These are phyloP conservation scores for Erysimum cheiranthoides DNA, from an alignment of 345 rosid species.

Conservation along the genomic window DNA sequence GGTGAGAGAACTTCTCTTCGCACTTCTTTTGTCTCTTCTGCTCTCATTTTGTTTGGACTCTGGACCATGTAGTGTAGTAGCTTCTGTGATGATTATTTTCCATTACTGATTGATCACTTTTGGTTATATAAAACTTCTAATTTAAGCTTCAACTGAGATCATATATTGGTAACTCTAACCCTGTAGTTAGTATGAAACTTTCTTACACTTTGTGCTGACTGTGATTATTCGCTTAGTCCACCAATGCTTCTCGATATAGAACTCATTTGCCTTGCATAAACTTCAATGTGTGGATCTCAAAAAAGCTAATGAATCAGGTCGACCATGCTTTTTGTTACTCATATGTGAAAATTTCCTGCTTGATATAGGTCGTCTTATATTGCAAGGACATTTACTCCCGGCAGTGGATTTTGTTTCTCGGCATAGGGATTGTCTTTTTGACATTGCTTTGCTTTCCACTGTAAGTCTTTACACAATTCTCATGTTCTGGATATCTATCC, in stretches of 20 bases:
- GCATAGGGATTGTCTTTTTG: conserved; percentile 74
- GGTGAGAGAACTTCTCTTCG: conserved; percentile 53
- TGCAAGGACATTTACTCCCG: conserved; percentile 79
- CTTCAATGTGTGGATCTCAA: neutral
- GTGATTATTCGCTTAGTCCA: neutral
- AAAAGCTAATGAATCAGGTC: neutral
- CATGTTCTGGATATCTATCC: neutral
- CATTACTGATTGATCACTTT: neutral
- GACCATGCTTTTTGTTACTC: conserved; percentile 10
- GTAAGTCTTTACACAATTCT: conserved; percentile 52
- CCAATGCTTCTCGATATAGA: neutral
- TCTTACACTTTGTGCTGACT: neutral
- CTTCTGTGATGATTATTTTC: conserved; percentile 2
- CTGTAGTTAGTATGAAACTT: neutral
- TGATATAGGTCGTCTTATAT: conserved; percentile 73
- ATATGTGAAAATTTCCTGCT: conserved; percentile 7
- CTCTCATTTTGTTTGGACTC: conserved; percentile 11
- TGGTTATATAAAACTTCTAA: neutral
- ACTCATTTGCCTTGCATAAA: conserved; percentile 10
- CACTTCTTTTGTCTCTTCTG: neutral
- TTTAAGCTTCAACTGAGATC: neutral
- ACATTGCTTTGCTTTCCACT: conserved; percentile 78
- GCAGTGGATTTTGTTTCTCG: conserved; percentile 79
- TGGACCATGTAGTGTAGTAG: neutral
- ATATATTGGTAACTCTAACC: neutral